Evolutionary conservation across 75 land plant genomes (phyloP).

Genomic region (Azolla pinnata): DNA sequence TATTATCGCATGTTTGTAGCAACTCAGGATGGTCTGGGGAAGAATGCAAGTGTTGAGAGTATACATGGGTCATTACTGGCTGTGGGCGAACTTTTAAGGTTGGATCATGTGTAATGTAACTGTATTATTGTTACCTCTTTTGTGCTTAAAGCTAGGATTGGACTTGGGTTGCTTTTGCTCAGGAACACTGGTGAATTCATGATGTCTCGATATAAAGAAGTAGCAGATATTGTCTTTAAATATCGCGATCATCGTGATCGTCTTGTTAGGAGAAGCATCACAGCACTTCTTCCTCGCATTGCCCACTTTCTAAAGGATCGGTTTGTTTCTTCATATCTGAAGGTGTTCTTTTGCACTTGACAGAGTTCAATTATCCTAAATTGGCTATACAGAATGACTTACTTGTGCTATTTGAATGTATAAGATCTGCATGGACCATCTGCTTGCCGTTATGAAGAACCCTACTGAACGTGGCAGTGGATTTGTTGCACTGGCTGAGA

Average conservation of each 20-base stretch:
- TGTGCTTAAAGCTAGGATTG: background rate
- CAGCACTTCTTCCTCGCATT: conserved; percentile 91
- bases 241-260: conserved; percentile 86
- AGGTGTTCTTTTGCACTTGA: conserved; percentile 29
- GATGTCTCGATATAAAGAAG: conserved; percentile 99
- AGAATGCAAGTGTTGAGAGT: conserved; percentile 90
- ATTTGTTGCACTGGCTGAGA: conserved; percentile 91
- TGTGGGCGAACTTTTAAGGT: conserved; percentile 98
- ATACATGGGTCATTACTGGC: conserved; percentile 99
- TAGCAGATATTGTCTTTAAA: conserved; percentile 82
- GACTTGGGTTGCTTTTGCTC: conserved; percentile 4
- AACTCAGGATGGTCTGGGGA: conserved; percentile 95
- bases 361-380: background rate
- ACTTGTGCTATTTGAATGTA: background rate
- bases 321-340: conserved; percentile 86
- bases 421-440: conserved; percentile 98
- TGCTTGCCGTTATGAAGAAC: conserved; percentile 68
- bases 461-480: conserved; percentile 94
- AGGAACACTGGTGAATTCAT: conserved; percentile 98
- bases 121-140: background rate
- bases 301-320: conserved; percentile 97
- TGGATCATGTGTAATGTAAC: background rate
- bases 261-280: conserved; percentile 92
- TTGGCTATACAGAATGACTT: background rate
- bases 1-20: conserved; percentile 98